Conservation (phyloP, 306 rosid genomes). For the Glycyrrhiza uralensis region DNA sequence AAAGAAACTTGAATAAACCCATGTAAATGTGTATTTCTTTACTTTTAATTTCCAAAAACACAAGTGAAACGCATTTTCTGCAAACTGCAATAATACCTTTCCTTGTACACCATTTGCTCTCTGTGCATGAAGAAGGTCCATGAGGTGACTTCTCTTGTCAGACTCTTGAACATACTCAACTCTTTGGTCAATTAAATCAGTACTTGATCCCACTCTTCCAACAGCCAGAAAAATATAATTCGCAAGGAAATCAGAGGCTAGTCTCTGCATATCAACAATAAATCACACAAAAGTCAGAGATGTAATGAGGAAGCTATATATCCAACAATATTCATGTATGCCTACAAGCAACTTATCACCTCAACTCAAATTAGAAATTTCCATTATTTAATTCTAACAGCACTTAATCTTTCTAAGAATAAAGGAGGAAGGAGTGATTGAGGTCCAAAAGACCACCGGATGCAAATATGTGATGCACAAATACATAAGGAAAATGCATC, state of each 20-base stretch:
- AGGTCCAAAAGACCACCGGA: neutral
- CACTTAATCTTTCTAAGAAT: neutral
- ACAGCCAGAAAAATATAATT: slow-evolving; percentile 85
- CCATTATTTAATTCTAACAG: neutral
- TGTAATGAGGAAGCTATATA: neutral
- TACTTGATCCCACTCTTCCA: slow-evolving; percentile 99
- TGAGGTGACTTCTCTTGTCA: slow-evolving; percentile 97
- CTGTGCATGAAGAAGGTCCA: slow-evolving; percentile 99
- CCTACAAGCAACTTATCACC: neutral
- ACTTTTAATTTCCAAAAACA: neutral
- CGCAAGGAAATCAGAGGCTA: slow-evolving; percentile 95
- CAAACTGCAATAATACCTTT: slow-evolving; percentile 58
- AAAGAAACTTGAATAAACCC: neutral
- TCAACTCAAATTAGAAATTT: neutral
- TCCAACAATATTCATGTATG: neutral
- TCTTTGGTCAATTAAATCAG: slow-evolving; percentile 93
- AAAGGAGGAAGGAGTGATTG: neutral
- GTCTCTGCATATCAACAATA: slow-evolving; percentile 66
- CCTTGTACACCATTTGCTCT: slow-evolving; percentile 79
- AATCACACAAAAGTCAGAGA: slow-evolving; percentile 12
- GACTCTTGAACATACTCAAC: slow-evolving; percentile 94
- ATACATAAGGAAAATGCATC: neutral
- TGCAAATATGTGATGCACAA: neutral
- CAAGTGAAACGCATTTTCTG: neutral
- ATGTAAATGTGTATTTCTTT: neutral